Percentiles rank a stretch among this genome's conserved stretches.
phyloP scores from a whole-genome alignment of 768 basidiomycete species.

The Trametes elegans region DNA sequence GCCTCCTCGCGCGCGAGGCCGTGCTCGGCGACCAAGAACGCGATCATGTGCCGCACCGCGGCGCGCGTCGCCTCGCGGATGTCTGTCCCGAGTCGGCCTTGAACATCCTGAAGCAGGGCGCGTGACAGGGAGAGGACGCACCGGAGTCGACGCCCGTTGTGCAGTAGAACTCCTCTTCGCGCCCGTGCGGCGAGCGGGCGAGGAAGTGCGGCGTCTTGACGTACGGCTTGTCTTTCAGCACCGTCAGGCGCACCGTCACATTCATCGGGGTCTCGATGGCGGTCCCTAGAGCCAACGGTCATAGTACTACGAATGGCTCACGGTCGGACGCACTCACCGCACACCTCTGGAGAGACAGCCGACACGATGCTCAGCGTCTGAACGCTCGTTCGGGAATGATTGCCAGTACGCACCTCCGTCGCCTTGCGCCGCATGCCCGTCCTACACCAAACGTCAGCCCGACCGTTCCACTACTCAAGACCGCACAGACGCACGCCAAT shows the following conservation, averaged over 20 bases:
- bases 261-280: constrained; percentile 66
- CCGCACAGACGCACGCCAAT: constrained; percentile 59
- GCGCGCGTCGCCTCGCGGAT: constrained; percentile 53
- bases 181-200: constrained; percentile 29
- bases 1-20: constrained; percentile 46
- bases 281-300: constrained; percentile 39
- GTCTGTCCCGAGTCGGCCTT: constrained; percentile 30
- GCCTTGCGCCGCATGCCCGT: constrained; percentile 66
- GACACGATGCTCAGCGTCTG: too few species aligned
- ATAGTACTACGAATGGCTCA: not conserved
- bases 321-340: constrained; percentile 39
- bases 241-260: constrained; percentile 51
- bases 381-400: too few species aligned
- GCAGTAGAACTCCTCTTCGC: constrained; percentile 45
- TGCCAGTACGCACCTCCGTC: constrained; percentile 56
- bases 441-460: constrained; percentile 34
- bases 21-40: constrained; percentile 44
- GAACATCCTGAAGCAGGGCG: not conserved
- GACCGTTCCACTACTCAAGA: too few species aligned
- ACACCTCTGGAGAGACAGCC: constrained; percentile 44
- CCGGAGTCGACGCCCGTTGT: constrained; percentile 56
- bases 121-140: constrained; percentile 16
- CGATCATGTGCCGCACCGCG: constrained; percentile 59
- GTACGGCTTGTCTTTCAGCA: constrained; percentile 54
- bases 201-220: constrained; percentile 58